Evolutionary conservation across 768 basidiomycete genomes (phyloP).

Genomic region (Boletus reticuloceps): DNA sequence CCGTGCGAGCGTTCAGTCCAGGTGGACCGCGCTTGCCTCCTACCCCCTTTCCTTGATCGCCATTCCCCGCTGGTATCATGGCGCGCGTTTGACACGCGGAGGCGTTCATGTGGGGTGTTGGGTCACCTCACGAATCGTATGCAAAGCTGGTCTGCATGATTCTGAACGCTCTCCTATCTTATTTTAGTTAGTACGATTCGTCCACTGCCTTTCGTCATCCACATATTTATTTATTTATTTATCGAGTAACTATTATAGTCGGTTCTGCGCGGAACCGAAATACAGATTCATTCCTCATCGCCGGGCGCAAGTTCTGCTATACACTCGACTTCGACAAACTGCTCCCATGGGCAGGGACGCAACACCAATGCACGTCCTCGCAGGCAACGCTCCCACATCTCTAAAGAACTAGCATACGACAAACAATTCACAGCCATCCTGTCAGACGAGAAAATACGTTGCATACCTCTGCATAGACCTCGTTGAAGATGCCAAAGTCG

Average conservation of each 20-base stretch:
- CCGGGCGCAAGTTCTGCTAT: slow-evolving; percentile 39
- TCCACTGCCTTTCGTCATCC: too few relatives aligned
- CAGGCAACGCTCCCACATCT: slow-evolving; percentile 39
- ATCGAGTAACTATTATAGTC: background rate
- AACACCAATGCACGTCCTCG: slow-evolving; percentile 60
- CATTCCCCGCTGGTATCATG: background rate
- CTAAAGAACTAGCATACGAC: slow-evolving; percentile 26
- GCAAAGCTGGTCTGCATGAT: background rate
- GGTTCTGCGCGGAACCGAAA: background rate
- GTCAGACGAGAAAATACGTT: background rate
- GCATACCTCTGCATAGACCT: slow-evolving; percentile 34
- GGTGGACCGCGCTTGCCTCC: background rate
- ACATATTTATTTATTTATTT: background rate
- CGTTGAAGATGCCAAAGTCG: slow-evolving; percentile 41
- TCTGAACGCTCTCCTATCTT: background rate
- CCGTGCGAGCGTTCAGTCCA: slow-evolving; percentile 2
- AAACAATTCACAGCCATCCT: background rate
- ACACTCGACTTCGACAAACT: slow-evolving; percentile 61
- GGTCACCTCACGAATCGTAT: background rate
- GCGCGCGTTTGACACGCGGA: slow-evolving; percentile 7
- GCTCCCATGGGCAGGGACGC: slow-evolving; percentile 50
- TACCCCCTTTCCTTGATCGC: slow-evolving; percentile 10
- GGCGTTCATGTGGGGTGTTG: background rate
- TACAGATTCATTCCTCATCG: background rate
- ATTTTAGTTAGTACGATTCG: background rate